These are phyloP conservation scores for Tripterygium wilfordii DNA, from an alignment of 177 flowering plant genomes.

Conservation along the genomic window DNA sequence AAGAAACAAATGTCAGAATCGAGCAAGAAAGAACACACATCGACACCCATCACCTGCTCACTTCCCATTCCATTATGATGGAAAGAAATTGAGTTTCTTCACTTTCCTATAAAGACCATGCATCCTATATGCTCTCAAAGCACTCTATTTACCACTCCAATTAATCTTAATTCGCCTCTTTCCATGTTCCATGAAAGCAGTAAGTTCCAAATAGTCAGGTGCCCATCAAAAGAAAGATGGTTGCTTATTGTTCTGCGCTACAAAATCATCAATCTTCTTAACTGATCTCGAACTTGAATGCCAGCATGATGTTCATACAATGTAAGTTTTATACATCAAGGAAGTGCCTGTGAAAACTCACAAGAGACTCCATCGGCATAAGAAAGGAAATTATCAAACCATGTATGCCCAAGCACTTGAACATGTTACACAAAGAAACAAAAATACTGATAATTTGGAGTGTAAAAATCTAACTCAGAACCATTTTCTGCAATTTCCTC, in stretches of 20 bases:
- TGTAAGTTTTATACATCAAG: background rate
- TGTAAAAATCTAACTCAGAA: background rate
- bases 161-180: conserved; percentile 4
- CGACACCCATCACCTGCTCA: conserved; percentile 67
- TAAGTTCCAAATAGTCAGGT: conserved; percentile 1
- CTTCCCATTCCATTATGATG: conserved; percentile 44
- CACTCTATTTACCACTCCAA: background rate
- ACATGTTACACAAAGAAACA: conserved; percentile 8
- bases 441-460: conserved; percentile 4
- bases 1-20: conserved; percentile 51
- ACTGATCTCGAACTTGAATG: background rate
- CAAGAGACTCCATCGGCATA: conserved; percentile 11
- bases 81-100: conserved; percentile 33
- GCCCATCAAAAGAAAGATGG: conserved; percentile 4
- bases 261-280: conserved; percentile 11
- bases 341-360: background rate
- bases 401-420: conserved; percentile 5
- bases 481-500: background rate
- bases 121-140: no score
- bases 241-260: conserved; percentile 7
- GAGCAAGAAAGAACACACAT: conserved; percentile 60
- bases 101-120: conserved; percentile 13
- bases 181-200: conserved; percentile 1
- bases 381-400: conserved; percentile 9
- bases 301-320: no score